A percentile compares a stretch with the other conserved stretches of the same genome.
These are phyloP conservation scores for Triangularia verruculosa DNA, from an alignment of 2,329 filamentous ascomycete genomes.

Conservation along the genomic window DNA sequence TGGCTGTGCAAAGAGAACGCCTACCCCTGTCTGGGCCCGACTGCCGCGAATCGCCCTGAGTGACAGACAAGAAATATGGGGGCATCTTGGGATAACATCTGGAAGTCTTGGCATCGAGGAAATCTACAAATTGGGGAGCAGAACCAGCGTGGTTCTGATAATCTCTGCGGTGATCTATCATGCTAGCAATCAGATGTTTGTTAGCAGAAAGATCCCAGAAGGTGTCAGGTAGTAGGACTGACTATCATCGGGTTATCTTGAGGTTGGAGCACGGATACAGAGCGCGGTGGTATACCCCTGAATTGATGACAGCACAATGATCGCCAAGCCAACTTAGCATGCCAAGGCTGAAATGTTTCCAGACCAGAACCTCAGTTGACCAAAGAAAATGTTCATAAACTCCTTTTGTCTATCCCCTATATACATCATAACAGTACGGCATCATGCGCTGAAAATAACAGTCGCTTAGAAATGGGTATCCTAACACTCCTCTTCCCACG, in stretches of 20 bases:
- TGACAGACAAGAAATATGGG: neutral
- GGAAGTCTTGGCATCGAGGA: neutral
- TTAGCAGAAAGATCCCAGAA: neutral
- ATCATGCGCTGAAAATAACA: conserved; percentile 9
- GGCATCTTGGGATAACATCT: neutral
- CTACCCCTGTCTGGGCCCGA: neutral
- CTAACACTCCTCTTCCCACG: neutral
- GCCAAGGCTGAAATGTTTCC: neutral
- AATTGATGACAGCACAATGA: neutral
- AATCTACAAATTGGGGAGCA: no score
- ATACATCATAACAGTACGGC: conserved; percentile 5
- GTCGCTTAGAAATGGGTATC: conserved; percentile 7
- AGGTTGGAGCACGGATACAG: no score
- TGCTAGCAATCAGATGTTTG: neutral
- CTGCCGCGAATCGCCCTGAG: neutral
- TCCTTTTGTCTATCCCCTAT: conserved; percentile 23
- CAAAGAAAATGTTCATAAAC: neutral
- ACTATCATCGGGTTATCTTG: neutral
- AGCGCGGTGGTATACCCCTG: neutral
- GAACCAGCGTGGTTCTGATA: neutral
- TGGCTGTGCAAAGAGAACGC: neutral
- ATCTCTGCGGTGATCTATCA: neutral
- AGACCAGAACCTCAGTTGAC: neutral
- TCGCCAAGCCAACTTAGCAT: neutral
- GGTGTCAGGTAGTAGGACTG: no score